Base-by-base conservation (phyloP, 768 basidiomycete species). In the Ramaria sp. region DNA sequence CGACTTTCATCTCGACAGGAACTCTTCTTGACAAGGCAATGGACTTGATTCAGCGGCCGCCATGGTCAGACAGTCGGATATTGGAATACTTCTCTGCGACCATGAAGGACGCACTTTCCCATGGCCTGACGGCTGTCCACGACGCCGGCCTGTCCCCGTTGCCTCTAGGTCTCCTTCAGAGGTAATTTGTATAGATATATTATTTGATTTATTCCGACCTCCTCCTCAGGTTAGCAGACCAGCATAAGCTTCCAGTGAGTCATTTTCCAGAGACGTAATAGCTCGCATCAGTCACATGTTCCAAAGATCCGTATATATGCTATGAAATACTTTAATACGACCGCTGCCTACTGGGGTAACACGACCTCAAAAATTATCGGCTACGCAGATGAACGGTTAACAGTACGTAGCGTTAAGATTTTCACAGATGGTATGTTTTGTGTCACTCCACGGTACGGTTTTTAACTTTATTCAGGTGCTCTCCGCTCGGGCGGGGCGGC, bases 401-500 rank as follows among this genome's bases (percentile, higher is more conserved):
- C 74, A 38, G 76, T 86, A 9, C 78, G 85, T 12, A 81, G 82
- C 54, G 72, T 91, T 59, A 92, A 91, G 63, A 71, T 92, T 3
- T 82, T 83, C 64, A 73, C 81, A 0, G 94, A 97, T 64, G 93
- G 55, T 57, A 50, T 24, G 55, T 17, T 27, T 17, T 38, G 15
- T 4, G 31, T 20, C 31, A 6, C 54, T n/a, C 12, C 4, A 19
- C 10, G 13, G 4, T 22, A 17, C 17, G 10, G 45, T 33, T 24
- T 17, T 49, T 20, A 39, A 57, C 17, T 19, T 7, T 34, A 31
- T 42, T 37, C 31, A 57, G 55, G 93, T 42, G 94, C 94, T 0
- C 78, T 98, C 4, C 91, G 95, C 0, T 90, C 88, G 1, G 90
- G 88, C 77, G 94, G 95, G 7, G 93, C 95, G 0, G 93, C 95